Evolutionary conservation across 2,329 filamentous ascomycete species (phyloP).

Genomic region (Blumeria graminis): DNA sequence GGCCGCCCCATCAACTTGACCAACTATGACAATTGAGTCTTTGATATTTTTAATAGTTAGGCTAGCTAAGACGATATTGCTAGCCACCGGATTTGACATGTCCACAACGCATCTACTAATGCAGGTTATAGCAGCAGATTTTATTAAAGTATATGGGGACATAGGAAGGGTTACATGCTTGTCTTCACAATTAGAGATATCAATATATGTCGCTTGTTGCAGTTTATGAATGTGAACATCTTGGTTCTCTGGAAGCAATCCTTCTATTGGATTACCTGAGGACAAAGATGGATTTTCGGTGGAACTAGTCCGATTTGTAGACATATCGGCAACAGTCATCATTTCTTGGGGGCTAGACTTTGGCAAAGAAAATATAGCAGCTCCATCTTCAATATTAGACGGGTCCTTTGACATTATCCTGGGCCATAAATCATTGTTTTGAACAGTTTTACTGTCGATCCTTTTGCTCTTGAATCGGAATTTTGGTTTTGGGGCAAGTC

Average conservation of each 20-base stretch:
- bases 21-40: constrained; percentile 50
- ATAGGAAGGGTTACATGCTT: constrained; percentile 55
- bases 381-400: constrained; percentile 17
- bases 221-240: constrained; percentile 37
- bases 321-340: constrained; percentile 3
- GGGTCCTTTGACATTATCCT: not conserved
- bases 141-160: constrained; percentile 44
- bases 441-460: not conserved
- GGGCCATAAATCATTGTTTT: not conserved
- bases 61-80: constrained; percentile 42
- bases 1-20: constrained; percentile 53
- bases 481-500: constrained; percentile 48
- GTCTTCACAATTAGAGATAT: constrained; percentile 40
- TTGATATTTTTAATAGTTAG: constrained; percentile 44
- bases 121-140: constrained; percentile 48
- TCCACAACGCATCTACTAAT: constrained; percentile 53
- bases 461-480: constrained; percentile 50
- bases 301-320: constrained; percentile 10
- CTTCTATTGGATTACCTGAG: constrained; percentile 31
- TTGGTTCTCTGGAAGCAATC: constrained; percentile 19
- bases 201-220: constrained; percentile 32
- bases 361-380: constrained; percentile 9
- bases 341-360: too few species aligned
- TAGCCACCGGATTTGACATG: constrained; percentile 43
- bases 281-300: constrained; percentile 18